Conservation (phyloP, 129 eudicot genomes). For the Dittrichia graveolens region DNA sequence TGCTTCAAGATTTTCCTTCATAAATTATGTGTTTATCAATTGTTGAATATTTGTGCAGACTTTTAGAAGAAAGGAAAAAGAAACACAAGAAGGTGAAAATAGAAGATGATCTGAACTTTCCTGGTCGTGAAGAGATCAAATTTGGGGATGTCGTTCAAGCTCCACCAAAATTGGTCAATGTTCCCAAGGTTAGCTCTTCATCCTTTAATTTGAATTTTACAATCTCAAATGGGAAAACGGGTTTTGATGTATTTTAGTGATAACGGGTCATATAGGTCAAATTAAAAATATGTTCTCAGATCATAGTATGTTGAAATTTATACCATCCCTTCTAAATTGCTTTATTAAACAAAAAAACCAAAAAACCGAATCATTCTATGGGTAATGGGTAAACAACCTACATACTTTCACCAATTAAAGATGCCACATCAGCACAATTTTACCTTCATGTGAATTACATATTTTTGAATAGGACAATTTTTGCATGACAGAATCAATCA, state of each 20-base stretch:
- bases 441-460: too few relatives aligned
- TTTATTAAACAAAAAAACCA: too few relatives aligned
- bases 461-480: too few relatives aligned
- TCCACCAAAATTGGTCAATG: slow-evolving; percentile 73
- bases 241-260: neutral
- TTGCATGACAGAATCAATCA: too few relatives aligned
- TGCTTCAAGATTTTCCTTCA: neutral
- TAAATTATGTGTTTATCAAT: neutral
- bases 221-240: neutral
- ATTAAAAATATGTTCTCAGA: neutral
- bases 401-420: too few relatives aligned
- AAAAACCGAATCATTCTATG: too few relatives aligned
- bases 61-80: slow-evolving; percentile 71
- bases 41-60: slow-evolving; percentile 44
- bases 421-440: too few relatives aligned
- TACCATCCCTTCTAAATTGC: too few relatives aligned
- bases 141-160: slow-evolving; percentile 92
- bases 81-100: slow-evolving; percentile 52
- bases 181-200: slow-evolving; percentile 70
- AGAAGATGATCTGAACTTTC: slow-evolving; percentile 54
- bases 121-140: slow-evolving; percentile 61
- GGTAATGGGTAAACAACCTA: too few relatives aligned
- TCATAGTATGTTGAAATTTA: neutral
- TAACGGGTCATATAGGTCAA: neutral
- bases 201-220: neutral